Evolutionary conservation across 495 filamentous ascomycete species (phyloP), one percentile per base, ranked within the genome.

Genomic region (Talaromyces proteolyticus): DNA sequence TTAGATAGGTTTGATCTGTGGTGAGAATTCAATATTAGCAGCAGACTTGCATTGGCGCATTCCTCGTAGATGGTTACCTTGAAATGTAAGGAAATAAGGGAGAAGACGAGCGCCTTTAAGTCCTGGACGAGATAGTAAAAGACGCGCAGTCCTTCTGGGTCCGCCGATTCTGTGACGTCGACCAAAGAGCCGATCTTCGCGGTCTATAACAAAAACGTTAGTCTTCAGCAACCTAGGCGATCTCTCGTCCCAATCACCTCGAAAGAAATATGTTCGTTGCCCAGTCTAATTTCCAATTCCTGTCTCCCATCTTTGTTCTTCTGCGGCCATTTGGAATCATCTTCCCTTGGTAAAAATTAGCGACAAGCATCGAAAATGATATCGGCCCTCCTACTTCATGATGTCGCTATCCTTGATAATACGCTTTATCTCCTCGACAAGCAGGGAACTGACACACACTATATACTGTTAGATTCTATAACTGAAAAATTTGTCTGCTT

Each of bases 41-140:
- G 16, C 44, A 55, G 47, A n/a, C n/a, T n/a, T n/a, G n/a, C n/a
- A n/a, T n/a, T n/a, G n/a, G n/a, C n/a, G n/a, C n/a, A n/a, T n/a
- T n/a, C n/a, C n/a, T n/a, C n/a, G n/a, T n/a, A n/a, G n/a, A n/a
- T n/a, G n/a, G n/a, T 21, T 74, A 87, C 86, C 83, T 97, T 99
- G 78, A 97, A 99, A 69, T 99, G 94, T 44, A 99, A 78, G 10
- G 88, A 87, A 55, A 96, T 97, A 24, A 99, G 73, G 24, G 91
- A 95, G 69, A 99, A 99, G 2, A 97, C 88, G 22, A 99, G 80
- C 12, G 93, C 93, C 71, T 97, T 97, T 42, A 99, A 74, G 60
- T 99, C 94, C 64, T 97, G 94, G 4, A 97, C 92, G 0, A 99
- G 86, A 61, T 99, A 99, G 75, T 99, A 97, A 67, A 99, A 99